Evolutionary conservation across 1,284 basidiomycete species (phyloP).

Genomic region (Volvariella volvacea): DNA sequence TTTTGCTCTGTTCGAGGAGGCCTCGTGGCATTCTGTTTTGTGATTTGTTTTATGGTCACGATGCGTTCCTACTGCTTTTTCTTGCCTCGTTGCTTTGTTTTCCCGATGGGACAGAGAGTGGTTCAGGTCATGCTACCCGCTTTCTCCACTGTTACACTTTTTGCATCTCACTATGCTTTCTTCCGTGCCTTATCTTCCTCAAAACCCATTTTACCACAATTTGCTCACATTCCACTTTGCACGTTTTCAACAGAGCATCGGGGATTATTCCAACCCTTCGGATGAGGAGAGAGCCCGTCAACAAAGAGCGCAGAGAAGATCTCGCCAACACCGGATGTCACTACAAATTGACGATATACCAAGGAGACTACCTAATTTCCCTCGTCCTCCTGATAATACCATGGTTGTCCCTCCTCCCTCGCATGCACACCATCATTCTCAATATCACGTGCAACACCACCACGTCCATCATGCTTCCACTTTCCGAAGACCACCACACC

Average conservation of each 20-base stretch:
- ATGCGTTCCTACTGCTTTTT: no score
- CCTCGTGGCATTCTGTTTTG: no score
- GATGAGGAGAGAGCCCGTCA: constrained; percentile 76
- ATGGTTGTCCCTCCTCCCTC: constrained; percentile 25
- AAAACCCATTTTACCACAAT: constrained; percentile 8
- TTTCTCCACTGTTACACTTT: no score
- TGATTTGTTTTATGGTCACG: no score
- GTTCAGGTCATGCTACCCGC: no score
- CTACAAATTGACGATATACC: constrained; percentile 49
- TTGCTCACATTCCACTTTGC: constrained; percentile 7
- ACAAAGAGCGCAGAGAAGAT: constrained; percentile 46
- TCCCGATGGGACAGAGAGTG: no score
- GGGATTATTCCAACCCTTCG: constrained; percentile 84
- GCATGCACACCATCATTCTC: not conserved
- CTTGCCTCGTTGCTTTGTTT: not conserved
- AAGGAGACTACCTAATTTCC: constrained; percentile 67
- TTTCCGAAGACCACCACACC: constrained; percentile 4
- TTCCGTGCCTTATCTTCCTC: constrained; percentile 5
- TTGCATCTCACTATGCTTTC: no score
- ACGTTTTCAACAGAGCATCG: constrained; percentile 51
- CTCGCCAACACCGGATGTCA: constrained; percentile 40
- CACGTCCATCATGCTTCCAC: not conserved
- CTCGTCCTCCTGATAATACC: constrained; percentile 55
- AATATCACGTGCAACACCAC: not conserved
- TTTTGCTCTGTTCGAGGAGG: no score